Evolutionary conservation across 1,139 yeast genomes (phyloP).

Genomic region (Candida neerlandica): DNA sequence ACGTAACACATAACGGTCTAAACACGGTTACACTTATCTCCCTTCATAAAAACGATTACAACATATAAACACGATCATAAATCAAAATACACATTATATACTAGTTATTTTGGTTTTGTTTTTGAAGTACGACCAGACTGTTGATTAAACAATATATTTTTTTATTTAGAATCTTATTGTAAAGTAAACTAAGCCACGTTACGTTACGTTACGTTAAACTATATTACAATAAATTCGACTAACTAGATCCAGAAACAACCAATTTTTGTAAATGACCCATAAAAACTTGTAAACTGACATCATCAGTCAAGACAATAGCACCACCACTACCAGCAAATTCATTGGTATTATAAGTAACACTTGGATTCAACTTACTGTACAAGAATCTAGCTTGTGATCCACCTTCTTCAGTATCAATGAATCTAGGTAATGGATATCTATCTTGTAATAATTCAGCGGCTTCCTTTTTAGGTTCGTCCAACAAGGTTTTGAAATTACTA

Average conservation of each 20-base stretch:
- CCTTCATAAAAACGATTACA: no score
- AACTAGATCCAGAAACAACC: slow-evolving; percentile 57
- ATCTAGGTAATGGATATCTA: slow-evolving; percentile 96
- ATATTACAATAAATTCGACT: neutral
- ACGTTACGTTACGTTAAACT: no score
- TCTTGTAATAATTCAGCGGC: slow-evolving; percentile 90
- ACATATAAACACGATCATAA: no score
- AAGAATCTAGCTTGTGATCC: slow-evolving; percentile 98
- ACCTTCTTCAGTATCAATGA: slow-evolving; percentile 92
- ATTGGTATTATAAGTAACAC: slow-evolving; percentile 72
- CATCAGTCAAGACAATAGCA: slow-evolving; percentile 92
- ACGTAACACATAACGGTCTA: no score
- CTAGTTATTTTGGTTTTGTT: no score
- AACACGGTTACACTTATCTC: no score
- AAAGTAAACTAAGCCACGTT: no score
- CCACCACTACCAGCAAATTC: slow-evolving; percentile 51
- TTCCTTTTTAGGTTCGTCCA: slow-evolving; percentile 89
- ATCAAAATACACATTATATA: no score
- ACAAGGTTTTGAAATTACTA: slow-evolving; percentile 80
- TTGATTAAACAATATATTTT: no score
- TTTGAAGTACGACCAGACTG: no score
- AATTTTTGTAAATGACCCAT: slow-evolving; percentile 88
- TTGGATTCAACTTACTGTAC: slow-evolving; percentile 91
- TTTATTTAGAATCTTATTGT: no score
- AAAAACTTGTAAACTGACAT: slow-evolving; percentile 87